Base-by-base conservation (phyloP, 371 early-diverging fungal genomes). In the Gilbertella persicaria region DNA sequence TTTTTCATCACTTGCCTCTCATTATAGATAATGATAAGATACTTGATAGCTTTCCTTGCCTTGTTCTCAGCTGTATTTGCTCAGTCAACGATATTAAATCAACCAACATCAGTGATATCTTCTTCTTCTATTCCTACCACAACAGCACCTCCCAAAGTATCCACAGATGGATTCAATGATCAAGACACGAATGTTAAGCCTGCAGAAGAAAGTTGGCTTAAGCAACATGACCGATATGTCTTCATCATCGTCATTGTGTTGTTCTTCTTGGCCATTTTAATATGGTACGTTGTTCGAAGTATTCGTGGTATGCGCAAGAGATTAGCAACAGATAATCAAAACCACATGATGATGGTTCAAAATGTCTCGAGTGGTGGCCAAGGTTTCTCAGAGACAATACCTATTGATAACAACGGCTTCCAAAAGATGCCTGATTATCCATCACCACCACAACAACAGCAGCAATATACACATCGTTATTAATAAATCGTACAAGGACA, bases 241-340 rank as follows among this genome's bases (percentile, higher is more conserved):
- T 56, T 67, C 25, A 53, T 67, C 16, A 52, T 60, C 23, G 53
- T 60, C 9, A 39, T 67, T 28, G 40, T 26, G 14, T 25, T 67
- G 3, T 24, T 67, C 2, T 16, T 67, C 0, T 43, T 57, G n/a
- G 51, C 44, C 37, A 29, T 60, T 23, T 23, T 67, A 10, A 59
- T 55, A 28, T 67, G 60, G 56, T 67, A 67, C 23, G 28, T 63
- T 38, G 33, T 45, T 21, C 47, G 53, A 54, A 67, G 68, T 25
- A 53, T 67, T 16, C 43, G 51, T 14, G 45, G 60, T 30, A 62
- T 64, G 54, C 68, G 64, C 20, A 49, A 46, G 29, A 51, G 60
- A 56, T 53, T 65, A 40, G 48, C 41, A 28, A 21, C n/a, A 30
- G 65, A 65, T 28, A 65, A 65, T 16, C 55, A 56, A 36, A 35